Conservation (phyloP, 1,139 yeast species). For the Magnusiomyces suaveolens region DNA sequence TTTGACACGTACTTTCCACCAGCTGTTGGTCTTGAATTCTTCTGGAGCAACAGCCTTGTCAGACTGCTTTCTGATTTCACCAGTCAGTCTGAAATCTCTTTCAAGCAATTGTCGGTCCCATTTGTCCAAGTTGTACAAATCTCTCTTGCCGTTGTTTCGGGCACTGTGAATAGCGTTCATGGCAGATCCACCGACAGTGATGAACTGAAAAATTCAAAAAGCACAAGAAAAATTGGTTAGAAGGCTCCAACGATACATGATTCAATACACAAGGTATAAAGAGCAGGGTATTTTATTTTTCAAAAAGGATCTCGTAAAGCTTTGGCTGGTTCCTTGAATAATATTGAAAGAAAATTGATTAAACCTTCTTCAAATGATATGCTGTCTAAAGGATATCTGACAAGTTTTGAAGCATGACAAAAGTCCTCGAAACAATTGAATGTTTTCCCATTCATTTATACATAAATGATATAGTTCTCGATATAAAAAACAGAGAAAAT, state of each 20-base stretch:
- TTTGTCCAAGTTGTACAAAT: slow-evolving; percentile 48
- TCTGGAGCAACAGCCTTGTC: slow-evolving; percentile 67
- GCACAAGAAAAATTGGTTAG: not conserved
- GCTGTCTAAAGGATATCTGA: too few relatives aligned
- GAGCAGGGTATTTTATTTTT: too few relatives aligned
- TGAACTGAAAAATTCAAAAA: slow-evolving; percentile 28
- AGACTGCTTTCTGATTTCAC: slow-evolving; percentile 59
- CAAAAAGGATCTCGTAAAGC: too few relatives aligned
- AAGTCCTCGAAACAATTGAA: too few relatives aligned
- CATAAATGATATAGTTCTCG: not conserved
- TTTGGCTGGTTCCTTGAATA: too few relatives aligned
- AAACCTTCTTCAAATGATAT: too few relatives aligned
- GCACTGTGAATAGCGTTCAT: slow-evolving; percentile 40
- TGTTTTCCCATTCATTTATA: too few relatives aligned
- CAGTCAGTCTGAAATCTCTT: slow-evolving; percentile 69
- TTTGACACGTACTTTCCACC: slow-evolving; percentile 33
- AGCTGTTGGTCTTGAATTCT: slow-evolving; percentile 49
- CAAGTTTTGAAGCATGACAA: too few relatives aligned
- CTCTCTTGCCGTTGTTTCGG: slow-evolving; percentile 46
- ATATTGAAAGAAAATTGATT: too few relatives aligned
- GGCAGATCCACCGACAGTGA: slow-evolving; percentile 46
- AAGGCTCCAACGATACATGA: not conserved
- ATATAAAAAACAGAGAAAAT: not conserved
- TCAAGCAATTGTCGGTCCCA: slow-evolving; percentile 53
- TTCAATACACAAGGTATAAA: not conserved